Percentiles rank a stretch among this genome's conserved stretches.
phyloP scores from a whole-genome alignment of 2,329 filamentous ascomycete species.

The Verticillium nonalfalfae region DNA sequence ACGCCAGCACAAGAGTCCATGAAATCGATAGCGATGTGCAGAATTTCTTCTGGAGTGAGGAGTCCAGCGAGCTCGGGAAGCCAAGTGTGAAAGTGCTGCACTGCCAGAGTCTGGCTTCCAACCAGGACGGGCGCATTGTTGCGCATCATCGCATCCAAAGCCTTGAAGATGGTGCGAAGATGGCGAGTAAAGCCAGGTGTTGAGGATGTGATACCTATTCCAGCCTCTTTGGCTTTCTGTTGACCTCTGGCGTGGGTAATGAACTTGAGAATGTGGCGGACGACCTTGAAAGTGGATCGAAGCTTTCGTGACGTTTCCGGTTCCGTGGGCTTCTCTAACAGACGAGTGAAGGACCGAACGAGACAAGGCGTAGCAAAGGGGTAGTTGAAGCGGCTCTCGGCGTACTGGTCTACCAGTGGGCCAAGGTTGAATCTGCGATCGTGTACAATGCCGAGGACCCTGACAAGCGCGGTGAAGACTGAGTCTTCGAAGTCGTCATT shows the following conservation, averaged over 20 bases:
- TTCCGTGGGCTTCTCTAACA: constrained; percentile 78
- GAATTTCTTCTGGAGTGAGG: constrained; percentile 74
- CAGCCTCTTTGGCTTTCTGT: constrained; percentile 82
- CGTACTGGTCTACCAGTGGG: constrained; percentile 86
- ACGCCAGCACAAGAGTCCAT: constrained; percentile 84
- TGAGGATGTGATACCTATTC: constrained; percentile 73
- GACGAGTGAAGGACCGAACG: constrained; percentile 76
- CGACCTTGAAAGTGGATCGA: constrained; percentile 90
- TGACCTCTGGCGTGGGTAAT: constrained; percentile 84
- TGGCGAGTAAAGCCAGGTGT: constrained; percentile 73
- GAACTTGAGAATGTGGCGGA: constrained; percentile 87
- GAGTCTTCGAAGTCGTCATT: constrained; percentile 90
- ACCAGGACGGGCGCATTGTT: constrained; percentile 80
- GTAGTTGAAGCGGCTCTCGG: constrained; percentile 83
- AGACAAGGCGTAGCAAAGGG: constrained; percentile 87
- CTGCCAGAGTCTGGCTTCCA: constrained; percentile 88
- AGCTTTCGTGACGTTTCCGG: constrained; percentile 77
- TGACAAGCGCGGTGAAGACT: constrained; percentile 84
- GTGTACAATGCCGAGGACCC: constrained; percentile 86
- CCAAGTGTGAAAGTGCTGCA: constrained; percentile 97
- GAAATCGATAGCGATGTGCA: constrained; percentile 88
- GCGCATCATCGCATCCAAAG: constrained; percentile 82
- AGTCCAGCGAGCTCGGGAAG: constrained; percentile 80
- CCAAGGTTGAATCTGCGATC: constrained; percentile 89
- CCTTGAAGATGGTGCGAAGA: constrained; percentile 80